Percentiles rank a stretch among this genome's conserved stretches.
These are phyloP conservation scores for Quercus agrifolia DNA, from an alignment of 306 rosid genomes.

Conservation along the genomic window DNA sequence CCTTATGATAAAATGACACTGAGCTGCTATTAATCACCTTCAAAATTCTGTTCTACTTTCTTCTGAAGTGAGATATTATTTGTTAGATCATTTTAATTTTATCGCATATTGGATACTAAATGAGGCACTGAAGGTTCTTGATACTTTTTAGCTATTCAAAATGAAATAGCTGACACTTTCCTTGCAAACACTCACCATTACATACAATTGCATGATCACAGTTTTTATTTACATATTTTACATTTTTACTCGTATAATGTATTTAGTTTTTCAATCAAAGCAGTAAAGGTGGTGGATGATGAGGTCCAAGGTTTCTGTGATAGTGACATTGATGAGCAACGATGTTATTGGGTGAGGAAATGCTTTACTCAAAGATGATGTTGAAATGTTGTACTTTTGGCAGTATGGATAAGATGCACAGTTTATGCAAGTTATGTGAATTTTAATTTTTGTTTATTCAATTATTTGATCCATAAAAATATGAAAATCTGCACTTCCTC, in stretches of 20 bases:
- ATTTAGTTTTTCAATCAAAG: neutral
- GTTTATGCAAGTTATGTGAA: neutral
- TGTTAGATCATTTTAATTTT: neutral
- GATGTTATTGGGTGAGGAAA: neutral
- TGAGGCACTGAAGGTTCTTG: too few relatives aligned
- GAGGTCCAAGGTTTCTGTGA: neutral
- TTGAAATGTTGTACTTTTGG: too few relatives aligned
- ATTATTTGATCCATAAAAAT: neutral
- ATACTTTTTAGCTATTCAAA: neutral
- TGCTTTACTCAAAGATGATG: too few relatives aligned
- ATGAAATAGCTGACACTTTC: neutral
- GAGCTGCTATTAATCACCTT: neutral
- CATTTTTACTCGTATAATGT: too few relatives aligned
- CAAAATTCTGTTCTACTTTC: neutral
- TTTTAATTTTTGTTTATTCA: neutral
- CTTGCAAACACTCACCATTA: neutral
- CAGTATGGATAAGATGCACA: neutral
- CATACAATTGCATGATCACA: too few relatives aligned
- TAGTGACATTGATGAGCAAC: neutral
- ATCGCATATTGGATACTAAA: neutral
- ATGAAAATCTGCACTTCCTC: too few relatives aligned
- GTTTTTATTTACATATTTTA: too few relatives aligned
- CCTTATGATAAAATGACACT: neutral
- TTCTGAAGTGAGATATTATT: neutral
- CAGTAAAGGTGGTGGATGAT: neutral